Percentiles rank a stretch among this genome's conserved stretches.
phyloP scores from a whole-genome alignment of 768 basidiomycete genomes.

The Pulveroboletus sp. region DNA sequence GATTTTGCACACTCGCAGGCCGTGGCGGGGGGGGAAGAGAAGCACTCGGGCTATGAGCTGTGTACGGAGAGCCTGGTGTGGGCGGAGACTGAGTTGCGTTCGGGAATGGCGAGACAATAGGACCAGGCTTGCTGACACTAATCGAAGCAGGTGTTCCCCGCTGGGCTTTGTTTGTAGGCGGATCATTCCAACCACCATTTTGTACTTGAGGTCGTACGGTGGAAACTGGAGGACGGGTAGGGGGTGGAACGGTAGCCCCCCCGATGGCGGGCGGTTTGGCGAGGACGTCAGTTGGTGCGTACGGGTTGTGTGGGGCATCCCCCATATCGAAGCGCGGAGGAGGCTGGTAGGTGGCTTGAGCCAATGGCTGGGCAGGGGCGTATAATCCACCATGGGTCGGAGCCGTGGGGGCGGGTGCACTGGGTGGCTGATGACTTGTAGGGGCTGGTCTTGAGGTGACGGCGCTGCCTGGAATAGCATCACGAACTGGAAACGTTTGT shows the following conservation, averaged over 20 bases:
- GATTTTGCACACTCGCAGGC: constrained; percentile 33
- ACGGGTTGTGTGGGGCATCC: not conserved
- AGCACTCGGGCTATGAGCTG: constrained; percentile 34
- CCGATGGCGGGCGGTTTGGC: constrained; percentile 40
- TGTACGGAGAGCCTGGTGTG: constrained; percentile 45
- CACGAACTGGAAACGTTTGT: constrained; percentile 15
- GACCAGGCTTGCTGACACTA: constrained; percentile 50
- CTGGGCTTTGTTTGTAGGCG: constrained; percentile 46
- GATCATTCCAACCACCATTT: constrained; percentile 90
- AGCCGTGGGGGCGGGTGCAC: constrained; percentile 22
- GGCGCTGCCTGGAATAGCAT: constrained; percentile 29
- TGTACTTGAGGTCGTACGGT: constrained; percentile 58
- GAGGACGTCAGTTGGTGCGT: constrained; percentile 23
- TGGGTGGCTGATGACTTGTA: constrained; percentile 22
- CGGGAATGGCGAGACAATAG: constrained; percentile 89
- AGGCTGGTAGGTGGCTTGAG: constrained; percentile 14
- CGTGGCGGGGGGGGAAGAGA: constrained; percentile 49
- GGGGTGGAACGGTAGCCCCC: constrained; percentile 34
- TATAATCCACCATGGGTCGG: constrained; percentile 18
- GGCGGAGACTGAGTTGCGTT: constrained; percentile 48
- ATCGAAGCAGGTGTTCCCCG: constrained; percentile 50
- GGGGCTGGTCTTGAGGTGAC: constrained; percentile 6
- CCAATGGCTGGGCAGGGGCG: constrained; percentile 23
- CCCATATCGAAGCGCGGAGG: not conserved
- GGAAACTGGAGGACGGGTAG: constrained; percentile 40